Evolutionary conservation across 768 basidiomycete species (phyloP), one percentile per base, ranked within the genome.

Genomic region (Mrakia frigida): DNA sequence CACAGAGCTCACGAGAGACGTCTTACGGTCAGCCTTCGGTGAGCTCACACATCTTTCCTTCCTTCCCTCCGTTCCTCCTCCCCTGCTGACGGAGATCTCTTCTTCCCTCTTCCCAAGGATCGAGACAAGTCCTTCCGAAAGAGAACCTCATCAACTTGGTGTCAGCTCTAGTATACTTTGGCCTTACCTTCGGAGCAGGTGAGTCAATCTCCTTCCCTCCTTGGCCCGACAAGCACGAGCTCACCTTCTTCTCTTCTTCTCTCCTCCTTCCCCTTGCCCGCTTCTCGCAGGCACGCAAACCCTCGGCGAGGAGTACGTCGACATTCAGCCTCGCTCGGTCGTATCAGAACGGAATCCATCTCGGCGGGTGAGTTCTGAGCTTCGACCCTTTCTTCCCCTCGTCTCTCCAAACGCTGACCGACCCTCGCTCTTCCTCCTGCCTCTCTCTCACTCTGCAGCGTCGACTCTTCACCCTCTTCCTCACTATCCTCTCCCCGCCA

Each of bases 221-320:
- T 67, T 37, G 25, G 9, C 1, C 18, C 25, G 10, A 13, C 4
- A 56, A 23, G 31, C 73, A 23, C 35, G 69, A 63, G 41, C 52
- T 52, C 73, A 50, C 11, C 9, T n/a, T n/a, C 10, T 14, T 74
- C n/a, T 43, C 35, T 35, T 52, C 59, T 31, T n/a, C 50, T 72
- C 6, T 50, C 18, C 6, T 2, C 46, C 5, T 50, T 59, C 46
- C 70, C 37, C 25, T 35, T 21, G 9, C 56, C 41, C 33, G 61
- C 6, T 74, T 53, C 23, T 18, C 41, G 6, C 77, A 94, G 92
- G 89, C 23, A 87, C 86, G 14, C 92, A 94, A 83, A 93, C 91
- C 6, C 86, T 94, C 0, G 93, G 93, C n/a, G 93, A 94, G 82
- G 93, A 94, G 81, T 94, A 94, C 80, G 93, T 92, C 0, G 90